Evolutionary conservation across 2,329 filamentous ascomycete species (phyloP), one percentile per base, ranked within the genome.

Genomic region (Incumbomyces delicatus): DNA sequence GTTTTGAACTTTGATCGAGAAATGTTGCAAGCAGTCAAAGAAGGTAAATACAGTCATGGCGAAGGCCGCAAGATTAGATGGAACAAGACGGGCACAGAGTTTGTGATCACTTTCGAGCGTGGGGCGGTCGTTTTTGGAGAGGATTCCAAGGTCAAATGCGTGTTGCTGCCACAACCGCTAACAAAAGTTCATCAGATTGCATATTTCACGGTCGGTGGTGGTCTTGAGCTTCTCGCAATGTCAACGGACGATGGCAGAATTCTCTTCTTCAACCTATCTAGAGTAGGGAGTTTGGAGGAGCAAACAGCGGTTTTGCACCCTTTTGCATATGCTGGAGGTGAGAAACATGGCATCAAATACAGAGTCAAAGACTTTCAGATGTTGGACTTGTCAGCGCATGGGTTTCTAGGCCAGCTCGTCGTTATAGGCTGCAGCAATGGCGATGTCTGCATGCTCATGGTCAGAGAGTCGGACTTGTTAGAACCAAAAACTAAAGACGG

Each of bases 181-280:
- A 88, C 81, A 14, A 96, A 95, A 69, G 70, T 96, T 18, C 89
- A 95, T 61, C 79, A 90, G 59, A 73, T 95, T 53, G 71, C 72
- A 48, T 95, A 95, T 63, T 59, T 95, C 30, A 63, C 62, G 11
- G 66, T 68, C 5, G 67, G 67, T 41, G 66, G 66, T 17, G 76
- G 80, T 31, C 34, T 38, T 14, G 41, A 48, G 7, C 63, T 89
- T 5, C 66, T 96, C 35, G 81, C 83, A 0, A 72, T 92, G 1
- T 87, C 87, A 1, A 95, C 92, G 0, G 92, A 96, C 63, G 90
- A 96, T 61, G 92, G 92, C 1, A 76, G 85, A 44, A 75, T 96
- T 31, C 60, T 94, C 43, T 87, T 96, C 63, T 94, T 87, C 63
- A 83, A 83, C 32, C 88, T 87, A 1, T 60, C 51, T 46, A 53